These are phyloP conservation scores for Allodekkera sacchari DNA, from an alignment of 805 yeast species.

Conservation along the genomic window DNA sequence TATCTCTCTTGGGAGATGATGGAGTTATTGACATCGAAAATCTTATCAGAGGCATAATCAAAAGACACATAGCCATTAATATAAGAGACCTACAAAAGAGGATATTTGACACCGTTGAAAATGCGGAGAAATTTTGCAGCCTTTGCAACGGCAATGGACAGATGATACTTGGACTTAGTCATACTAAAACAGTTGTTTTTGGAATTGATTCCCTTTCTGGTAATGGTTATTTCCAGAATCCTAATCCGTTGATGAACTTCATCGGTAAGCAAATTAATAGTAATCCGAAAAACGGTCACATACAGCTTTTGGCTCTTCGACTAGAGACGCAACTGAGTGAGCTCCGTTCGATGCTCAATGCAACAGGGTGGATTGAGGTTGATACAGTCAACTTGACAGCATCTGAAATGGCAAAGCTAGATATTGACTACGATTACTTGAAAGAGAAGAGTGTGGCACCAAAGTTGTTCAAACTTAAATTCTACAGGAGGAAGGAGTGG, in stretches of 20 bases:
- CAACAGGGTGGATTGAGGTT: slow-evolving; percentile 57
- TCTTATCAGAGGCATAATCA: slow-evolving; percentile 30
- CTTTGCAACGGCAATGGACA: slow-evolving; percentile 10
- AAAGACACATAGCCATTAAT: slow-evolving; percentile 31
- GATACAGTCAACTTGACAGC: slow-evolving; percentile 8
- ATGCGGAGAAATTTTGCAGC: slow-evolving; percentile 22
- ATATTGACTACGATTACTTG: slow-evolving; percentile 23
- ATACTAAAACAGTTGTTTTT: slow-evolving; percentile 21
- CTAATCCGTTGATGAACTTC: slow-evolving; percentile 30
- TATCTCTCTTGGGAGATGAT: slow-evolving; percentile 26
- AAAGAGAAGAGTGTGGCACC: slow-evolving; percentile 14
- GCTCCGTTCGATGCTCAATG: slow-evolving; percentile 45
- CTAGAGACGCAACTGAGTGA: slow-evolving; percentile 42
- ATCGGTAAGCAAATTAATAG: slow-evolving; percentile 25
- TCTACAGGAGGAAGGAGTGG: slow-evolving; percentile 45
- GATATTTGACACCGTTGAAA: slow-evolving; percentile 19
- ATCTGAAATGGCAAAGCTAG: slow-evolving; percentile 34
- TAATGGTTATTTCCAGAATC: slow-evolving; percentile 34
- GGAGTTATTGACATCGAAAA: slow-evolving; percentile 29
- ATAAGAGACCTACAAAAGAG: slow-evolving; percentile 26
- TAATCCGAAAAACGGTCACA: slow-evolving; percentile 19
- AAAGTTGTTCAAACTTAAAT: slow-evolving; percentile 20
- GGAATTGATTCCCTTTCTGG: slow-evolving; percentile 31
- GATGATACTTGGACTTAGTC: slow-evolving; percentile 21
- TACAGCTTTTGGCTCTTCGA: slow-evolving; percentile 36